Percentiles rank a stretch among this genome's conserved stretches.
These are phyloP conservation scores for Serendipita sp. DNA, from an alignment of 768 basidiomycete species.

Conservation along the genomic window DNA sequence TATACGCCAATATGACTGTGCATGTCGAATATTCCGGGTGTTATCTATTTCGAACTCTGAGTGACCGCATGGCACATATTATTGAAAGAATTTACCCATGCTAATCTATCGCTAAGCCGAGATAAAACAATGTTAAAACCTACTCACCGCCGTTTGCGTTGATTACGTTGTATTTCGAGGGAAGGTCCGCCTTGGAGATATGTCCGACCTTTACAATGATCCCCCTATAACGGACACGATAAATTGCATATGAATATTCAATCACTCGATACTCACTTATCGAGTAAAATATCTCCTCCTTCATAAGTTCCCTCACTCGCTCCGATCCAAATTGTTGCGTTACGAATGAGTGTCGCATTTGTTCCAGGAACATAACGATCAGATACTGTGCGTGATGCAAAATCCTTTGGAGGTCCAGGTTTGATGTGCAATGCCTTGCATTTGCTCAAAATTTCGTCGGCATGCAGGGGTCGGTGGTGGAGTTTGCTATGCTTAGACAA, in stretches of 20 bases:
- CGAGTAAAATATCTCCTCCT: slow-evolving; percentile 42
- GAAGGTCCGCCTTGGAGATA: background rate
- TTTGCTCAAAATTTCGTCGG: slow-evolving; percentile 7
- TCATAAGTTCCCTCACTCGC: slow-evolving; percentile 38
- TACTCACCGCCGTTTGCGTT: slow-evolving; percentile 30
- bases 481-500: background rate
- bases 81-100: slow-evolving; percentile 21
- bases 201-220: background rate
- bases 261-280: slow-evolving; percentile 15
- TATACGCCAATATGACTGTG: slow-evolving; percentile 69
- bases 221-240: background rate
- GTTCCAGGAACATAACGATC: slow-evolving; percentile 44
- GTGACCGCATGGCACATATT: background rate
- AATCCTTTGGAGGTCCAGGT: slow-evolving; percentile 19
- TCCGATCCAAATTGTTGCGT: slow-evolving; percentile 72
- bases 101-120: slow-evolving; percentile 50
- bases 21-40: slow-evolving; percentile 33
- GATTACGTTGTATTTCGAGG: slow-evolving; percentile 34
- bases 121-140: slow-evolving; percentile 27
- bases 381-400: slow-evolving; percentile 22
- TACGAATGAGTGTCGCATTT: slow-evolving; percentile 35
- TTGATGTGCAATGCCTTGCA: slow-evolving; percentile 18
- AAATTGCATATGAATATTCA: background rate
- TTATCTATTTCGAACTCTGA: slow-evolving; percentile 10
- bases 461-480: slow-evolving; percentile 7